Percentiles rank a stretch among this genome's conserved stretches.
Evolutionary conservation across 75 land plant genomes (phyloP).

Genomic region (Cupressus sempervirens): DNA sequence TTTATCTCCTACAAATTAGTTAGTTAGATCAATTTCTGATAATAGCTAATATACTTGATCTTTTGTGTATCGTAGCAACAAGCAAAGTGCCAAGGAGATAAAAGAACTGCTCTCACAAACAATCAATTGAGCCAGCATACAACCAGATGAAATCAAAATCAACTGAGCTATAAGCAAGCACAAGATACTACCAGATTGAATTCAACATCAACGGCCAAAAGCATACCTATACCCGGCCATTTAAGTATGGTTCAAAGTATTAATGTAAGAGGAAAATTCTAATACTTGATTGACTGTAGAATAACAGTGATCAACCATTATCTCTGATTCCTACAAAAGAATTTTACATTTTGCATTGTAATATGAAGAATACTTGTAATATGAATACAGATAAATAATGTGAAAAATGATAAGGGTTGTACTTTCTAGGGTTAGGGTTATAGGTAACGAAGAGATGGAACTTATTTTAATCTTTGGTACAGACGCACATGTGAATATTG

Average conservation of each 20-base stretch:
- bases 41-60: not conserved
- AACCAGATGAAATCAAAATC: not conserved
- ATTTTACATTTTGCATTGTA: too few relatives aligned
- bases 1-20: too few relatives aligned
- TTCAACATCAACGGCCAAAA: not conserved
- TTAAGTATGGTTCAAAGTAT: too few relatives aligned
- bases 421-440: too few relatives aligned
- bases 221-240: not conserved
- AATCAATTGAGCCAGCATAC: too few relatives aligned
- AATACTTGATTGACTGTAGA: too few relatives aligned
- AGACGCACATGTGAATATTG: not conserved
- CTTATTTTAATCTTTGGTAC: too few relatives aligned
- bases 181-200: not conserved
- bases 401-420: not conserved
- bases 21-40: not conserved
- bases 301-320: too few relatives aligned
- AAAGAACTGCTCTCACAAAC: slow-evolving; percentile 27
- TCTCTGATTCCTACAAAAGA: too few relatives aligned
- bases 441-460: too few relatives aligned
- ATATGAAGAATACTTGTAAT: not conserved
- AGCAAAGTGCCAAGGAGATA: slow-evolving; percentile 40
- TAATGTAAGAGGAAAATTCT: too few relatives aligned
- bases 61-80: slow-evolving; percentile 10
- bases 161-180: not conserved
- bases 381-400: not conserved